Percentiles rank a stretch among this genome's conserved stretches.
Evolutionary conservation across 78 protist genomes (phyloP).

Genomic region (Pigoraptor vietnamica): DNA sequence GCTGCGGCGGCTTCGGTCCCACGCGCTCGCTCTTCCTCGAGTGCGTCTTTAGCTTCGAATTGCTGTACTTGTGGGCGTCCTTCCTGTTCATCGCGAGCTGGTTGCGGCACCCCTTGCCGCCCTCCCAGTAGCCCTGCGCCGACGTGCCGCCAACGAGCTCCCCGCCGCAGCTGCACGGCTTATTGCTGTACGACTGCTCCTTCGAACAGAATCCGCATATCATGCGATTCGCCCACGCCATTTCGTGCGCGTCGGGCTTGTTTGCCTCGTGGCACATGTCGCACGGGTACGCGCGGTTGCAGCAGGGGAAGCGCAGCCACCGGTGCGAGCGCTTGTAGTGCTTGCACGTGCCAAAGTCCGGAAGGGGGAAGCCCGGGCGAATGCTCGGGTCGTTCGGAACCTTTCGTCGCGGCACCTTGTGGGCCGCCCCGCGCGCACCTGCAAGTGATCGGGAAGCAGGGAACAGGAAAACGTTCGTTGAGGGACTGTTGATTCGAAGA

Average conservation of each 20-base stretch:
- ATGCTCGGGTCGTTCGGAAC: neutral
- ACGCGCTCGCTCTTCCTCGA: neutral
- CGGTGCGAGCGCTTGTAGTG: neutral
- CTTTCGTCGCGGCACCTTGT: neutral
- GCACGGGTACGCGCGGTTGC: neutral
- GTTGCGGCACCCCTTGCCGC: neutral
- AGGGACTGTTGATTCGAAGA: no score
- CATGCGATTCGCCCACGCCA: neutral
- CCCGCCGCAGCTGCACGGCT: neutral
- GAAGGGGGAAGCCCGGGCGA: neutral
- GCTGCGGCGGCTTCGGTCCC: neutral
- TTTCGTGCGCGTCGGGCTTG: neutral
- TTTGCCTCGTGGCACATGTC: neutral
- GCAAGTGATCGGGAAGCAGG: neutral
- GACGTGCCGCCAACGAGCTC: neutral
- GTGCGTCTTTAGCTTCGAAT: neutral
- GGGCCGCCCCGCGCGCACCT: neutral
- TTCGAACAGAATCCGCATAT: neutral
- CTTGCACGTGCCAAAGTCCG: neutral
- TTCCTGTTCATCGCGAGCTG: neutral
- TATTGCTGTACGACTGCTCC: neutral
- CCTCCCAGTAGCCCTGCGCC: neutral
- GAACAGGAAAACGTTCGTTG: no score
- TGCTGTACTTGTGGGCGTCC: neutral
- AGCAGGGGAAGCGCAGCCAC: neutral